Conservation (phyloP, 805 yeast species). For the Grigorovia transvaalensis region DNA sequence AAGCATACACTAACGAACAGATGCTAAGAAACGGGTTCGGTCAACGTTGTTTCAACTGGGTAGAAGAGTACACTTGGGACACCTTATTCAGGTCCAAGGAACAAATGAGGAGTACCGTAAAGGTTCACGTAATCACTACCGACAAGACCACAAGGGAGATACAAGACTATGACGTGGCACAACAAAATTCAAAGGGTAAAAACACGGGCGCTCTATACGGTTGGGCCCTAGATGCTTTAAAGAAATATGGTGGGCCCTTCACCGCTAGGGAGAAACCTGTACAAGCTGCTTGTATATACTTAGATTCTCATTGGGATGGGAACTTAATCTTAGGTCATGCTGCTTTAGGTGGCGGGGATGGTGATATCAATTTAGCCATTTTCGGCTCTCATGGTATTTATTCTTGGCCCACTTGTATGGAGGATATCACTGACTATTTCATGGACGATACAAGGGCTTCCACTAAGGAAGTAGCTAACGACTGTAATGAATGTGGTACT, state of each 20-base stretch:
- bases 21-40: slow-evolving; percentile 75
- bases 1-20: slow-evolving; percentile 84
- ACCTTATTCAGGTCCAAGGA: slow-evolving; percentile 37
- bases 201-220: slow-evolving; percentile 68
- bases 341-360: slow-evolving; percentile 84
- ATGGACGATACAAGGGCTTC: slow-evolving; percentile 60
- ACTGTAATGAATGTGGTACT: slow-evolving; percentile 71
- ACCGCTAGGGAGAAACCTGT: slow-evolving; percentile 34
- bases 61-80: slow-evolving; percentile 49
- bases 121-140: slow-evolving; percentile 66
- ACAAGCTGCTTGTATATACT: slow-evolving; percentile 75
- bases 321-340: slow-evolving; percentile 69
- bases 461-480: slow-evolving; percentile 76
- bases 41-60: slow-evolving; percentile 63
- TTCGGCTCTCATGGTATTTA: slow-evolving; percentile 90
- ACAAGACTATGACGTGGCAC: slow-evolving; percentile 72
- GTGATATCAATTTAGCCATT: slow-evolving; percentile 64
- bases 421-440: slow-evolving; percentile 57
- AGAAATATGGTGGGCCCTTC: slow-evolving; percentile 46
- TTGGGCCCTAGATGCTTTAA: slow-evolving; percentile 68
- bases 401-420: slow-evolving; percentile 84
- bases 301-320: slow-evolving; percentile 80
- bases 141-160: slow-evolving; percentile 61
- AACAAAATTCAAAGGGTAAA: slow-evolving; percentile 66
- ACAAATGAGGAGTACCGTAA: slow-evolving; percentile 47